Base-by-base conservation (phyloP, 78 protist genomes). In the Parvularia atlantis region DNA sequence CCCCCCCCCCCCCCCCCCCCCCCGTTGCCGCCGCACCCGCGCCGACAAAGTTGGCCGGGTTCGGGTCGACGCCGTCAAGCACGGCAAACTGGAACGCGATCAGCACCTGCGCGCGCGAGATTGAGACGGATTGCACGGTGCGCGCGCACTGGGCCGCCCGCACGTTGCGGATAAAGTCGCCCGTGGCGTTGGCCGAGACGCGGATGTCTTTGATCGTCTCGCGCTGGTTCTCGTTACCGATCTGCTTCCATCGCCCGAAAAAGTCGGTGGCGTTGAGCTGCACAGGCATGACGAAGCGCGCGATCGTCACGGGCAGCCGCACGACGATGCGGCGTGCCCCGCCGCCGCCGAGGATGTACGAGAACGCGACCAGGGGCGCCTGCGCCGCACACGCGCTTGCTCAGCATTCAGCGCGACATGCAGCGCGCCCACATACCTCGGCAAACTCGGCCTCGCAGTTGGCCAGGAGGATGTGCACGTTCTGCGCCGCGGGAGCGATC, bases 51-150 rank as follows among this genome's bases (percentile, higher is more conserved):
- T 90, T 87, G 58, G 50, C 71, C 50, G 85, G 81, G 36, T 81
- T 84, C 46, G 90, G 89, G 73, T 90, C 95, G 6, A 90, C 75
- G 13, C 76, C 78, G 44, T 57, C 66, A 0, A 80, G 35, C 35
- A 81, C 46, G 14, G 81, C 56, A 44, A 85, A 39, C 48, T 67
- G 54, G 22, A 84, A 10, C 46, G 13, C 31, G n/a, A n/a, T n/a
- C n/a, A n/a, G n/a, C n/a, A n/a, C n/a, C n/a, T n/a, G n/a, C n/a
- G n/a, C n/a, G n/a, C n/a, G n/a, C n/a, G n/a, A n/a, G n/a, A n/a
- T n/a, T n/a, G n/a, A n/a, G n/a, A n/a, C n/a, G n/a, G n/a, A n/a
- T n/a, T n/a, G n/a, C n/a, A n/a, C n/a, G n/a, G n/a, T n/a, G n/a
- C n/a, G n/a, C n/a, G n/a, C n/a, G n/a, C n/a, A n/a, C n/a, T n/a